Conservation (phyloP, 139 green algal genomes). For the Klebsormidium nitens region DNA sequence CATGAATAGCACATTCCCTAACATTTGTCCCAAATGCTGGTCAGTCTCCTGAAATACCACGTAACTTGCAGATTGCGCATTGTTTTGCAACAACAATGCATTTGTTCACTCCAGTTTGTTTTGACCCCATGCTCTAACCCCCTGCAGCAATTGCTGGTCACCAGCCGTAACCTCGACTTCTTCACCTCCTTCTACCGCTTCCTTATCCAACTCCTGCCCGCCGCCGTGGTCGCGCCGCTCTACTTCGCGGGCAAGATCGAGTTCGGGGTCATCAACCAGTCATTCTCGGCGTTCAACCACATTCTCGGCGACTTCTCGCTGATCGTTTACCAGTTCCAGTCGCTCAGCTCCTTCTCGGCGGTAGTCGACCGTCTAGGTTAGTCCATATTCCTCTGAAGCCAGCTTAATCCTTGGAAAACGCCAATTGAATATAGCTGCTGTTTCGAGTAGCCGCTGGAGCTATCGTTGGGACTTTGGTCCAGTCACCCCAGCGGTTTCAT, state of each 20-base stretch:
- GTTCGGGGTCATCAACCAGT: conserved; percentile 98
- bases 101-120: no score
- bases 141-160: conserved; percentile 61
- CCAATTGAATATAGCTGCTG: no score
- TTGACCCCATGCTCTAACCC: neutral
- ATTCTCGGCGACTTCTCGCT: conserved; percentile 89
- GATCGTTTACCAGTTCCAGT: conserved; percentile 94
- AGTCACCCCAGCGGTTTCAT: no score
- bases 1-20: no score
- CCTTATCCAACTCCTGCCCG: conserved; percentile 89
- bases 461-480: no score
- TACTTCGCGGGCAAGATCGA: conserved; percentile 95
- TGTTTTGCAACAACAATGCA: no score
- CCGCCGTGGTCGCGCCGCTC: conserved; percentile 93
- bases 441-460: no score
- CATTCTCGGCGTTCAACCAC: conserved; percentile 90
- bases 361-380: conserved; percentile 57
- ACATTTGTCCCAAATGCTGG: no score
- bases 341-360: conserved; percentile 79
- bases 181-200: conserved; percentile 94
- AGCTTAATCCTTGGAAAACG: no score
- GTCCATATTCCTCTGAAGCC: no score
- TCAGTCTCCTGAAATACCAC: no score
- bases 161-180: conserved; percentile 88
- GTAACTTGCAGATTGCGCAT: no score